Evolutionary conservation across 148 eudicot species (phyloP).

Genomic region (Fagopyrum esculentum): DNA sequence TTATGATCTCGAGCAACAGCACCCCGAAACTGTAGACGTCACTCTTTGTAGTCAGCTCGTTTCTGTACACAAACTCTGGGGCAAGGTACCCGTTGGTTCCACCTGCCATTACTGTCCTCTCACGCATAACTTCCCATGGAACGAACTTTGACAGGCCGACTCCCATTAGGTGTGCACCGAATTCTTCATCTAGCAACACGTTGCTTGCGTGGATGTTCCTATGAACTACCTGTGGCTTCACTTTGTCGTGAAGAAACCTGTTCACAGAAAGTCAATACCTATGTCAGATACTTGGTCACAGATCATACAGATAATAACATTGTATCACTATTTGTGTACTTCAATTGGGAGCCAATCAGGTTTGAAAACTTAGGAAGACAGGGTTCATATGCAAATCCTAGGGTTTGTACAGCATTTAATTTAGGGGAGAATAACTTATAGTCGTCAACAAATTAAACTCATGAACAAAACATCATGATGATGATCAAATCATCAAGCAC

Average conservation of each 20-base stretch:
- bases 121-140: conserved; percentile 95
- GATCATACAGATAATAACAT: background rate
- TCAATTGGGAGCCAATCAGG: background rate
- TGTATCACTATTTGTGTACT: background rate
- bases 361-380: background rate
- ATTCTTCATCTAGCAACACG: conserved; percentile 81
- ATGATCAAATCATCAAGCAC: background rate
- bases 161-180: conserved; percentile 78
- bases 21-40: conserved; percentile 96
- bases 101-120: conserved; percentile 85
- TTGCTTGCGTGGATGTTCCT: conserved; percentile 87
- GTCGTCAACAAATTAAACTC: background rate
- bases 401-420: background rate
- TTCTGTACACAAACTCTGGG: conserved; percentile 84
- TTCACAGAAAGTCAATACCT: background rate
- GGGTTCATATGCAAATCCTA: background rate
- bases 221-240: conserved; percentile 93
- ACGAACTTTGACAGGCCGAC: conserved; percentile 90
- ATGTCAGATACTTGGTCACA: background rate
- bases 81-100: conserved; percentile 91
- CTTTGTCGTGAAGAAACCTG: conserved; percentile 94
- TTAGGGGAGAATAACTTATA: background rate
- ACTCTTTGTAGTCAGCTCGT: conserved; percentile 91
- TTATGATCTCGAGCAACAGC: conserved; percentile 73
- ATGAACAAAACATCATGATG: background rate